Percentiles rank a stretch among this genome's conserved stretches.
These are phyloP conservation scores for Rhynchospora pubera DNA, from an alignment of 176 grass and related monocot genomes.

Conservation along the genomic window DNA sequence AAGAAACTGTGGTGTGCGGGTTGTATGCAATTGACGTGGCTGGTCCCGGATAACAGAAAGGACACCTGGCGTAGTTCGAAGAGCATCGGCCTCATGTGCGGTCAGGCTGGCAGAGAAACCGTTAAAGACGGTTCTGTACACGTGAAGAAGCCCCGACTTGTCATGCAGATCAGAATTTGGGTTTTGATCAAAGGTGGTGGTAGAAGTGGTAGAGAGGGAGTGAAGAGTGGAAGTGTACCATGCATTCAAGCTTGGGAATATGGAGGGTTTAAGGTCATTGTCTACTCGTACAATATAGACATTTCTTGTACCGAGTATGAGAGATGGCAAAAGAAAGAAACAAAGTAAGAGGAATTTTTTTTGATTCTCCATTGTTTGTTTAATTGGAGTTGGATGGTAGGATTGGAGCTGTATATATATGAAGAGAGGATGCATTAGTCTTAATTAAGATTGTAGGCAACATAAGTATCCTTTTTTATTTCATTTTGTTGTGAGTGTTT, in stretches of 20 bases:
- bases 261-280: constrained; percentile 58
- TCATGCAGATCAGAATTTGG: background rate
- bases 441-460: background rate
- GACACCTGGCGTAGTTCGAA: constrained; percentile 46
- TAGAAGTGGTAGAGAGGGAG: constrained; percentile 3
- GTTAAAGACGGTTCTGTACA: constrained; percentile 76
- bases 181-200: background rate
- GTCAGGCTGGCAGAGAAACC: constrained; percentile 76
- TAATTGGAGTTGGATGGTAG: constrained; percentile 8
- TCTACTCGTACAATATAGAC: constrained; percentile 81
- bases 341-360: constrained; percentile 8
- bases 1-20: constrained; percentile 79
- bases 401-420: constrained; percentile 16
- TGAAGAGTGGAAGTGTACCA: constrained; percentile 72
- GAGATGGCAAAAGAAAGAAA: constrained; percentile 14
- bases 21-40: constrained; percentile 49
- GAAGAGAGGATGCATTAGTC: constrained; percentile 19
- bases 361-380: constrained; percentile 18
- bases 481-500: background rate
- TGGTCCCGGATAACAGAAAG: constrained; percentile 72
- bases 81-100: constrained; percentile 29
- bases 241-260: constrained; percentile 59
- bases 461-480: background rate
- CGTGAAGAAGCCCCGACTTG: constrained; percentile 48
- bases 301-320: constrained; percentile 25